Evolutionary conservation across 164 flowering plant species (phyloP), one percentile per base, ranked within the genome.

Genomic region (Warburgia ugandensis): DNA sequence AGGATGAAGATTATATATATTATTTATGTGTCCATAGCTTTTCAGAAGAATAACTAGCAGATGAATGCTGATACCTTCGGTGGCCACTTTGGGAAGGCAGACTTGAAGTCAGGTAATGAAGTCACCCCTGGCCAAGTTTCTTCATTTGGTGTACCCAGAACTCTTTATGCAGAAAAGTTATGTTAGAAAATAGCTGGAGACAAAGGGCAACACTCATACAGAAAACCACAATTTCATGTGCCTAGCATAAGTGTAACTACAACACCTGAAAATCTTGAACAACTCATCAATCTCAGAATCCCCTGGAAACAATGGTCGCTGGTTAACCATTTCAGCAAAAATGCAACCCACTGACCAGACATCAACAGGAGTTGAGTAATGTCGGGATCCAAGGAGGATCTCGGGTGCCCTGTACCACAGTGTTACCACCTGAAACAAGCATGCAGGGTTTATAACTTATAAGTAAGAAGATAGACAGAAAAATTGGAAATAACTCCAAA

Each of bases 331-430:
- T 77, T 92, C 99, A 59, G 96, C 92, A 79, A 92, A 92, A 72
- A 92, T 92, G 63, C 99, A 92, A 39, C 99, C 99, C 58, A 88
- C 91, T 8, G 99, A 92, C 99, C 99, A 92, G 43, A 88, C 76
- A 79, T 92, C 99, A 49, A 92, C 96, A 4, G 96, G 96, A 35
- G 99, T 92, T 10, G 96, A 88, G 69, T 92, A 92, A 69, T 88
- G 96, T 31, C 82, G 88, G 33, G 95, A 83, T 38, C 99, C 99
- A 51, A 92, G 95, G 50, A 92, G 78, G 65, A 92, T 88, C 60
- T 92, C 99, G 21, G 99, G 99, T 46, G 99, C 99, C 73, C 99
- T 74, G 64, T 92, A 92, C 96, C 99, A 92, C 22, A 92, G 68
- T 6, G 99, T 88, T 47, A 91, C 97, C 62, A 91, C 97, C 97